Evolutionary conservation across 768 basidiomycete genomes (phyloP), one percentile per base, ranked within the genome.

Genomic region (Cubamyces sp.): DNA sequence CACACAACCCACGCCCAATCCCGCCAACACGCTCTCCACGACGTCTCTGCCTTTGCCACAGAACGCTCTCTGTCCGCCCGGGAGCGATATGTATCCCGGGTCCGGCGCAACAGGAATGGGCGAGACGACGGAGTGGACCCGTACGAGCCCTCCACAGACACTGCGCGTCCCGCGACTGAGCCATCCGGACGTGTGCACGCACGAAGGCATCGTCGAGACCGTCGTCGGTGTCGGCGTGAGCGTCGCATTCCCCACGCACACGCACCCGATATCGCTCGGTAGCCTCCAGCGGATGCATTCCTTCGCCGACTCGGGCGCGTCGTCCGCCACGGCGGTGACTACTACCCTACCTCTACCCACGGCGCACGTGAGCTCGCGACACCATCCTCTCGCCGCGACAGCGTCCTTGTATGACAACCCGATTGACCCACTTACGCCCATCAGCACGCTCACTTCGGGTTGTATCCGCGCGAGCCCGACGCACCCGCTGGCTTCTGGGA

Each of bases 101-200:
- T n/a, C n/a, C n/a, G n/a, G n/a, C n/a, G n/a, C n/a, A n/a, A 8
- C 8, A 8, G 28, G 28, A 30, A 8, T 8, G 28, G 34, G 34
- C 6, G 34, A 34, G 34, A 34, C 49, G 23, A 28, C 41, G 30
- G 50, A 45, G 40, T 43, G n/a, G 46, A 23, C 45, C 23, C 46
- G 41, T 5, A 16, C 40, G 40, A 47, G 60, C 14, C 21, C 53
- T 12, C 11, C 26, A 18, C 25, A 41, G 37, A 19, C 30, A 18
- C 30, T 57, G 8, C 50, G 23, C 23, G 26, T 23, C 16, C 61
- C 61, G 50, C 54, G 55, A 6, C 42, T 57, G n/a, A 50, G 50
- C 19, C 61, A 57, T 18, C 61, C 61, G 18, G 61, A 62, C 42
- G 54, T 48, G 42, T 37, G 50, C 28, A 49, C 43, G 23, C 40